Evolutionary conservation across 331 rosid genomes (phyloP).

Genomic region (Acacia concinna): DNA sequence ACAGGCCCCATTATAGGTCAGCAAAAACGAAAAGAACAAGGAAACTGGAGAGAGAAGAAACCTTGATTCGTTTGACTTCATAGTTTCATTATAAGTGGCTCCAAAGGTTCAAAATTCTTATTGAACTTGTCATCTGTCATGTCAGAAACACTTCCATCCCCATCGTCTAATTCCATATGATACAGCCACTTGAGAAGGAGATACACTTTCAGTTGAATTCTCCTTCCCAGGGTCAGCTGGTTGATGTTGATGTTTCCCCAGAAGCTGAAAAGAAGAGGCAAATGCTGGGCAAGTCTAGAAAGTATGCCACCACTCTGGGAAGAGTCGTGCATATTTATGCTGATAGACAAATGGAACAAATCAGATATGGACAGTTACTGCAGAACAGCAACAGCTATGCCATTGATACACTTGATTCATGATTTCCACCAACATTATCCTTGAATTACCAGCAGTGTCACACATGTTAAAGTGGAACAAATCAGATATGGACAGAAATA

Average conservation of each 20-base stretch:
- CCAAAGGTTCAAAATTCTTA: slow-evolving; percentile 32
- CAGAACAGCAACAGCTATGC: neutral
- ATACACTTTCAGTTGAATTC: slow-evolving; percentile 28
- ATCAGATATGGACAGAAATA: slow-evolving; percentile 15
- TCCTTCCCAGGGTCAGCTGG: slow-evolving; percentile 39
- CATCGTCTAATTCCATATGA: slow-evolving; percentile 35
- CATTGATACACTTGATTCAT: slow-evolving; percentile 10
- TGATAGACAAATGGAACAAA: slow-evolving; percentile 38
- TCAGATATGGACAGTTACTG: slow-evolving; percentile 5
- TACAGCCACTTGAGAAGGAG: slow-evolving; percentile 32
- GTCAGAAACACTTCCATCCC: slow-evolving; percentile 35
- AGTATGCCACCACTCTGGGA: slow-evolving; percentile 60
- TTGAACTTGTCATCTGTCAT: slow-evolving; percentile 37
- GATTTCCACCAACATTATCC: slow-evolving; percentile 15
- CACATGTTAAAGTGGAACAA: neutral
- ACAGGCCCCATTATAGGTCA: neutral
- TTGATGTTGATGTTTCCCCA: slow-evolving; percentile 45
- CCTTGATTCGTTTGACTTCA: slow-evolving; percentile 54
- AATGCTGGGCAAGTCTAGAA: slow-evolving; percentile 68
- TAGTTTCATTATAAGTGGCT: slow-evolving; percentile 32
- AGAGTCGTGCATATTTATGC: slow-evolving; percentile 41
- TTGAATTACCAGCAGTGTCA: neutral
- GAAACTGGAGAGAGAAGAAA: slow-evolving; percentile 28
- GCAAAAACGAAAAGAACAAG: neutral
- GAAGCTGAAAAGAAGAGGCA: slow-evolving; percentile 69